A percentile compares a stretch with the other conserved stretches of the same genome.
These are phyloP conservation scores for Trifolium dubium DNA, from an alignment of 306 rosid genomes.

Conservation along the genomic window DNA sequence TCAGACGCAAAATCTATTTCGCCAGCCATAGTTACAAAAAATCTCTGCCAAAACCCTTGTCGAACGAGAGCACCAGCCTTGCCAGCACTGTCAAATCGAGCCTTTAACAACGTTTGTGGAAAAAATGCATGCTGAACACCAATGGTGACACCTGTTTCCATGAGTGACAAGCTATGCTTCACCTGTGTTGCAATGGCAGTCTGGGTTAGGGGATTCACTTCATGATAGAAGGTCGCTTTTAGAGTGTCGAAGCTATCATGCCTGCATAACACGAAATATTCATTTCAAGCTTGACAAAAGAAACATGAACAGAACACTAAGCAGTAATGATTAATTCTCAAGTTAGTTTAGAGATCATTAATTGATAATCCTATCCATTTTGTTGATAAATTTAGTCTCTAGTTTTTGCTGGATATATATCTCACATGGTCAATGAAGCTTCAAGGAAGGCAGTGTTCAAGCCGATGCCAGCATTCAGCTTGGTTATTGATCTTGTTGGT, in stretches of 20 bases:
- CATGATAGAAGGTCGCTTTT: constrained; percentile 58
- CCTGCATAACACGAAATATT: constrained; percentile 50
- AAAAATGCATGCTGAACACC: constrained; percentile 69
- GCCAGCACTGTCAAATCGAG: constrained; percentile 56
- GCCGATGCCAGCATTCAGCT: constrained; percentile 60
- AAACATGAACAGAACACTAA: constrained; percentile 16
- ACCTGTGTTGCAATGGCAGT: constrained; percentile 73
- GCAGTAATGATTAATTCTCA: not conserved
- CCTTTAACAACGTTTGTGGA: constrained; percentile 56
- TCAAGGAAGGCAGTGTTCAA: constrained; percentile 50
- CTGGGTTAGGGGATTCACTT: constrained; percentile 55
- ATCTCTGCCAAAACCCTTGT: constrained; percentile 60
- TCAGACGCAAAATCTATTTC: constrained; percentile 56
- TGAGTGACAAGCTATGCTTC: constrained; percentile 54
- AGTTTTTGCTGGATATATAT: constrained; percentile 41
- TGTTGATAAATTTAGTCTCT: constrained; percentile 15
- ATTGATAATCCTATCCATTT: constrained; percentile 14
- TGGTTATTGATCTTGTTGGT: constrained; percentile 50
- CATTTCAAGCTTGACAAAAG: constrained; percentile 31
- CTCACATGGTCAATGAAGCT: constrained; percentile 71
- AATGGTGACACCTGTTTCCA: constrained; percentile 50
- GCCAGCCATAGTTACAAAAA: constrained; percentile 59
- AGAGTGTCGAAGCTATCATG: constrained; percentile 60
- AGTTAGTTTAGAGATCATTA: constrained; percentile 10
- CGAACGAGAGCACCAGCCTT: constrained; percentile 57